Conservation (phyloP, 495 filamentous ascomycete genomes). For the Aspergillus steynii region DNA sequence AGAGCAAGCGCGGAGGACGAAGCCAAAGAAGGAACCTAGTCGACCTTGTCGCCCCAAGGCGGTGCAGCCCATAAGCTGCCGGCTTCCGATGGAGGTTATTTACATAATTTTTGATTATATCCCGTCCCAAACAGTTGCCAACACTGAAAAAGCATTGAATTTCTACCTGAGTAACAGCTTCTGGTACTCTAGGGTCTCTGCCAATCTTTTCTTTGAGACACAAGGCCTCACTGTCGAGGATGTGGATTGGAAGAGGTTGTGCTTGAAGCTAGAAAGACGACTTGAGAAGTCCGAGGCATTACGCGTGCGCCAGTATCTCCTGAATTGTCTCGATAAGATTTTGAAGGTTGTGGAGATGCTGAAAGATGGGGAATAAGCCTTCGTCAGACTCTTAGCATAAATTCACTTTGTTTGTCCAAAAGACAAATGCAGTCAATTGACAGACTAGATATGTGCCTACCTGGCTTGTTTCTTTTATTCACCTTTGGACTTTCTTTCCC, state of each 20-base stretch:
- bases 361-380: not conserved
- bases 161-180: not conserved
- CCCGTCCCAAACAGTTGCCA: not conserved
- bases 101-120: not conserved
- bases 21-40: not conserved
- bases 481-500: too few species aligned
- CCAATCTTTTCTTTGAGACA: not conserved
- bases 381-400: too few species aligned
- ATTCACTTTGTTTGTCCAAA: too few species aligned
- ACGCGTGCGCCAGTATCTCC: not conserved
- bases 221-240: not conserved
- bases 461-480: too few species aligned
- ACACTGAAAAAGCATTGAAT: not conserved
- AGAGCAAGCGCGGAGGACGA: not conserved
- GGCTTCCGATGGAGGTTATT: not conserved
- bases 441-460: too few species aligned
- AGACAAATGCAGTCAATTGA: too few species aligned
- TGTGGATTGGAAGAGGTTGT: not conserved
- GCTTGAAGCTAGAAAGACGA: not conserved
- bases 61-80: not conserved
- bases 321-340: not conserved
- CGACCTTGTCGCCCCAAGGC: not conserved
- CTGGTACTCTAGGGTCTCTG: not conserved
- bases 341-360: not conserved
- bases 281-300: constrained; percentile 1